Evolutionary conservation across 2,329 filamentous ascomycete species (phyloP), one percentile per base, ranked within the genome.

Genomic region (Fusarium sp.): DNA sequence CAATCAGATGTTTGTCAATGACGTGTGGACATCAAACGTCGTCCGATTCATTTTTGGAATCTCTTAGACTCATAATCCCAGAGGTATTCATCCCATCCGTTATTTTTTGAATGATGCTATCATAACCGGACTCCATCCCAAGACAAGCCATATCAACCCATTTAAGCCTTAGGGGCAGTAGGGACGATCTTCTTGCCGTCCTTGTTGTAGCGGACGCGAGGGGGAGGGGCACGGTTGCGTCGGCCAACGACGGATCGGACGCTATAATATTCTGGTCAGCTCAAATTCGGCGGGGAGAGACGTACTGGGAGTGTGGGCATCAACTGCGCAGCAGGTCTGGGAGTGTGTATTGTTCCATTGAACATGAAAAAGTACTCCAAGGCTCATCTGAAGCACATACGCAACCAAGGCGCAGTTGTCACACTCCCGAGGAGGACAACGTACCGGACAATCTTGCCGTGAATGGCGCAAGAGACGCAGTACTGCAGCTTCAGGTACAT

Each of bases 401-500:
- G 82, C 81, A 79, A 77, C 78, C 69, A 77, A 75, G 81, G 81
- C 81, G 84, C 82, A 88, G 88, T 89, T 88, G 87, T 89, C 87
- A 86, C 81, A 83, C 87, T 87, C 86, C 85, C 81, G 77, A 82
- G 83, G 82, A 87, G 85, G 85, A 82, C 82, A 85, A 91, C 95
- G 87, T 96, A 98, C 95, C 96, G 95, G 88, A 99, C 97, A 87
- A 99, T 99, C 93, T 99, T 99, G 91, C 96, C 96, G 91, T 99
- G 96, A 80, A 99, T 99, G 84, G 96, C 96, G 89, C 96, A 99
- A 87, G 95, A 98, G 85, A 99, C 96, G 87, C 96, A 99, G 94
- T 99, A 99, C 91, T 99, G 96, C 86, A 99, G 93, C 93, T 99
- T 99, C 89, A 99, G 91, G 94, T 99, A 99, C 97, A 99, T 99